Evolutionary conservation across 2,329 filamentous ascomycete genomes (phyloP), one percentile per base, ranked within the genome.

Genomic region (Clonostachys sp.): DNA sequence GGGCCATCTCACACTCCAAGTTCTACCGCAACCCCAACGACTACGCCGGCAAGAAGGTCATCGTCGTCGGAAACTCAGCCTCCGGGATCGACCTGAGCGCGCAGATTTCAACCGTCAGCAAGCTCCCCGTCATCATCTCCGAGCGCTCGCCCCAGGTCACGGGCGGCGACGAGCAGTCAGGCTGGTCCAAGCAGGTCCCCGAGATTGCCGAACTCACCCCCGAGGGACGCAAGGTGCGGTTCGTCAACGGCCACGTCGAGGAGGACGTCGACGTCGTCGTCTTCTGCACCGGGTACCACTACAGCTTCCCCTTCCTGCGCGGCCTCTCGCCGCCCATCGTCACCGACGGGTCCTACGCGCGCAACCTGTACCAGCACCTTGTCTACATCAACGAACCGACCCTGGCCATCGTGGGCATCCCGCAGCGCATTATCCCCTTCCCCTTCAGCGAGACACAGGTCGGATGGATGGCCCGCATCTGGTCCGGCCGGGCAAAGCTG

Each of bases 241-340:
- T 92, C 49, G 70, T 75, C 40, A 74, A 87, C 53, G 84, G 83
- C 2, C 72, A 71, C 0, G 59, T 84, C 8, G 86, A 89, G 59
- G 65, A 66, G 2, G 69, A 81, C 20, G 66, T 96, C 44, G 90
- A 95, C 57, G 75, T 80, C 0, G 69, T 95, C 12, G 61, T 96
- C 14, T 96, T 91, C 64, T 90, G 88, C 61, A 96, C 91, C 0
- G 91, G 91, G 1, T 96, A 94, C 60, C 80, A 92, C 51, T 95
- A 90, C 67, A 82, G 84, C 1, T 87, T 86, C 47, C 89, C 90
- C 0, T 95, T 95, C 57, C 57, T 84, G 6, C 57, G 63, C 20
- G 58, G 62, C 3, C 55, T 76, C 9, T 41, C 54, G 2, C 60
- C 82, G 1, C 64, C 74, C 1, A 58, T 85, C 5, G 70, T 83